Evolutionary conservation across 192 early-diverging fungal species (phyloP), one percentile per base, ranked within the genome.

Genomic region (Ambispora gerdemannii): DNA sequence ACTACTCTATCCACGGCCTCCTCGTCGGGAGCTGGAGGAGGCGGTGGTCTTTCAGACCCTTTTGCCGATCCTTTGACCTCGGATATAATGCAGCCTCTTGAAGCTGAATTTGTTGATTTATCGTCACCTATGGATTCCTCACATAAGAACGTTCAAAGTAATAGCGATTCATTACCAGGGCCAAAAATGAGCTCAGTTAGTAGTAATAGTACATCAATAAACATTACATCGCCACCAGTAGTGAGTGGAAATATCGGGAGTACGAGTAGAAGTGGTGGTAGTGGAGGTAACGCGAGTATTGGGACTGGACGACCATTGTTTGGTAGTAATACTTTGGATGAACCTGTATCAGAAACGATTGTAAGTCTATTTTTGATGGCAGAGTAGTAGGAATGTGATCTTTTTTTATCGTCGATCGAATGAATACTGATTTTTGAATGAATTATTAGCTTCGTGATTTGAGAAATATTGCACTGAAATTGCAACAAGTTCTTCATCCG

Each of bases 321-420:
- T 36, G 67, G 15, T 36, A 55, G 20, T 25, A 79, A 96, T 80
- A 98, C 96, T 19, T 82, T 98, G 19, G 96, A 98, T 80, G 96
- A 98, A 75, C 95, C 96, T 31, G 93, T 98, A 10, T 87, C 88
- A 64, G 89, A 87, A 20, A 98, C 96, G 50, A 90, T 97, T 63
- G 92, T 93, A 82, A 73, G 82, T 80, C 22, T 24, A 38, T 24
- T 0, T 50, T 22, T 22, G 35, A 35, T 30, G 31, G 3, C 3
- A 33, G 7, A 3, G 13, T 30, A 11, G 58, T 33, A n/a, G 6
- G 22, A 20, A 35, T 33, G n/a, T 72, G n/a, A 70, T 52, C 19
- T 3, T 30, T 38, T n/a, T 51, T 38, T 73, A 22, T 22, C 50
- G 24, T 63, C 58, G 30, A 50, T n/a, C n/a, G n/a, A n/a, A n/a